Evolutionary conservation across 1,139 yeast species (phyloP).

Genomic region (Lodderomyces oxycetoniae): DNA sequence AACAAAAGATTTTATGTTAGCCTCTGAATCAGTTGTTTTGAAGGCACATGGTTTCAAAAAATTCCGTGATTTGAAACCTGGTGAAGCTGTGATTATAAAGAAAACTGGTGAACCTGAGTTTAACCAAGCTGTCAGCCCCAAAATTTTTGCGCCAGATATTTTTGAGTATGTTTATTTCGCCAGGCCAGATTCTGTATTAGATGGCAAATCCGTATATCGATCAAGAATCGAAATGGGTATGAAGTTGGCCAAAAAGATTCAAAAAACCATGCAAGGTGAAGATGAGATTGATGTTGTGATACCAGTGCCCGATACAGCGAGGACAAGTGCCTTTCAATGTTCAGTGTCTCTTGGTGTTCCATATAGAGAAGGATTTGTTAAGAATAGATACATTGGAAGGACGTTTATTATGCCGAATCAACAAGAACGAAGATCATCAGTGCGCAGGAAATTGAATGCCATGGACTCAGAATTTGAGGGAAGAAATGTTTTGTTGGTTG

Average conservation of each 20-base stretch:
- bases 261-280: slow-evolving; percentile 41
- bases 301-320: slow-evolving; percentile 96
- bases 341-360: slow-evolving; percentile 77
- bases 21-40: slow-evolving; percentile 91
- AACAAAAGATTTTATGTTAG: slow-evolving; percentile 87
- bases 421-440: slow-evolving; percentile 88
- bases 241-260: slow-evolving; percentile 73
- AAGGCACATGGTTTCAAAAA: slow-evolving; percentile 86
- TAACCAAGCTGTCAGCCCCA: slow-evolving; percentile 78
- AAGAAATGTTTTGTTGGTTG: slow-evolving; percentile 85
- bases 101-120: slow-evolving; percentile 67
- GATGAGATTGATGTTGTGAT: slow-evolving; percentile 86
- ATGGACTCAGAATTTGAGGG: slow-evolving; percentile 90
- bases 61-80: slow-evolving; percentile 83
- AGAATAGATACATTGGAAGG: slow-evolving; percentile 94
- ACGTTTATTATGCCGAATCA: slow-evolving; percentile 99
- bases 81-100: slow-evolving; percentile 92
- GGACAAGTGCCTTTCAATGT: slow-evolving; percentile 91
- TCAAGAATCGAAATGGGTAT: slow-evolving; percentile 94
- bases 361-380: slow-evolving; percentile 95
- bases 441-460: slow-evolving; percentile 90
- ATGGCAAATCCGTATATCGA: slow-evolving; percentile 91
- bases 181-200: slow-evolving; percentile 93
- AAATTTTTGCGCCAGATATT: slow-evolving; percentile 86
- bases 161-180: slow-evolving; percentile 98